Evolutionary conservation across 2,329 filamentous ascomycete genomes (phyloP).

Genomic region (Dactylellina haptotyla): DNA sequence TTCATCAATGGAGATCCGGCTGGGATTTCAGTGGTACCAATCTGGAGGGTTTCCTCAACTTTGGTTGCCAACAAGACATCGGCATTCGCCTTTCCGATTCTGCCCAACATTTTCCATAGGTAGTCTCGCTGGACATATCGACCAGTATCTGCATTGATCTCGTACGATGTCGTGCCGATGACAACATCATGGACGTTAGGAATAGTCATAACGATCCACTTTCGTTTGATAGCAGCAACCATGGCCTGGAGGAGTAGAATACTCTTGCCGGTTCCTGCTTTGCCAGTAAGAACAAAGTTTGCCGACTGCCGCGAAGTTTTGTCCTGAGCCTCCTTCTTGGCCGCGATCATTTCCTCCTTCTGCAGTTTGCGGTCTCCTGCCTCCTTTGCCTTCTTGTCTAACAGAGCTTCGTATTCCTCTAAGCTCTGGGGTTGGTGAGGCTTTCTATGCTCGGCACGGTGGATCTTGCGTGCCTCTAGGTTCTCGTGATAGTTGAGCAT

Average conservation of each 20-base stretch:
- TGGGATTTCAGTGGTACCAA: slow-evolving; percentile 32
- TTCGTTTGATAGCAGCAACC: slow-evolving; percentile 80
- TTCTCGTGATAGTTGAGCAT: slow-evolving; percentile 33
- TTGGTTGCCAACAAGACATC: slow-evolving; percentile 61
- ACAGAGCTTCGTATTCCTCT: slow-evolving; percentile 22
- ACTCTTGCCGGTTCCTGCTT: slow-evolving; percentile 79
- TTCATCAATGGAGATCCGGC: slow-evolving; percentile 31
- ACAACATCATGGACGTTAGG: slow-evolving; percentile 88
- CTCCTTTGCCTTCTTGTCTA: slow-evolving; percentile 4
- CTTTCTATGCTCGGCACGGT: slow-evolving; percentile 13
- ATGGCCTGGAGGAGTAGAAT: slow-evolving; percentile 84
- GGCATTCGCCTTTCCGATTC: slow-evolving; percentile 77
- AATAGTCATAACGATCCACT: slow-evolving; percentile 88
- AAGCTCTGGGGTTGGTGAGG: slow-evolving; percentile 13
- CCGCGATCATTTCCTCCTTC: slow-evolving; percentile 10
- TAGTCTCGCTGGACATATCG: slow-evolving; percentile 83
- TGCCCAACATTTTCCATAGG: slow-evolving; percentile 76
- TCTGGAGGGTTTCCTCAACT: slow-evolving; percentile 4
- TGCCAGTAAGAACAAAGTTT: slow-evolving; percentile 38
- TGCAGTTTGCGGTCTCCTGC: slow-evolving; percentile 6
- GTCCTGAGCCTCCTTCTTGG: slow-evolving; percentile 29
- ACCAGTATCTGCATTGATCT: slow-evolving; percentile 69
- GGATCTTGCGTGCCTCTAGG: slow-evolving; percentile 20
- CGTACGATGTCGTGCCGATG: slow-evolving; percentile 82
- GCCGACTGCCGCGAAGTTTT: slow-evolving; percentile 19